These are phyloP conservation scores for Aegilops bicornis DNA, from an alignment of 176 grass and related monocot species.

Conservation along the genomic window DNA sequence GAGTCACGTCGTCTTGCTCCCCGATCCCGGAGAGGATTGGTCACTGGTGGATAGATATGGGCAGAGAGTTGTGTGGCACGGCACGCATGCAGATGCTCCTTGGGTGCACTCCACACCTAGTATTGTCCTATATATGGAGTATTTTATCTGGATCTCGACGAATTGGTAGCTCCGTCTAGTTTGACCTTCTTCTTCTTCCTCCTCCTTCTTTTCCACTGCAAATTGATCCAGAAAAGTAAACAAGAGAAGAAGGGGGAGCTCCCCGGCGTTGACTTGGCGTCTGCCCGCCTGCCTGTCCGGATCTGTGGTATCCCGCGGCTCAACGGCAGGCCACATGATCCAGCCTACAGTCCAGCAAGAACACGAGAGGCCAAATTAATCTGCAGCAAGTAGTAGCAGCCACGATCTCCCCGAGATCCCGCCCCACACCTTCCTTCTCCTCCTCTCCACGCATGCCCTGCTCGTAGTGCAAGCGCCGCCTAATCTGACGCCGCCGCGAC, in stretches of 20 bases:
- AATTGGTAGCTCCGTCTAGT: background rate
- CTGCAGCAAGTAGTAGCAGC: no score
- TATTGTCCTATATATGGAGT: background rate
- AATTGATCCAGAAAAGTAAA: background rate
- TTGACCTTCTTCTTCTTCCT: background rate
- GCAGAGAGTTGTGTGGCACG: background rate
- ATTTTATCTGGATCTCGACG: background rate
- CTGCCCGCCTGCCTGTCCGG: no score
- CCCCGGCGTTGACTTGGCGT: background rate
- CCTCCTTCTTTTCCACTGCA: no score
- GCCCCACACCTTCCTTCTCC: no score
- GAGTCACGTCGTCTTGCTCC: background rate
- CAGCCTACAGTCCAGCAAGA: background rate
- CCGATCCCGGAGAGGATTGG: background rate
- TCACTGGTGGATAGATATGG: background rate
- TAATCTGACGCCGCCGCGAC: no score
- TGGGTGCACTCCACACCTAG: background rate
- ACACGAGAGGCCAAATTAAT: fast-evolving
- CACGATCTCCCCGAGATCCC: no score
- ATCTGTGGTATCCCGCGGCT: no score
- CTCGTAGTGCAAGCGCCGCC: no score
- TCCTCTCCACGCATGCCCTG: no score
- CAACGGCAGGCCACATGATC: no score
- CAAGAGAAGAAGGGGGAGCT: background rate
- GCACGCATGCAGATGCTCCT: no score